A percentile compares a stretch with the other conserved stretches of the same genome.
Conservation (phyloP, 352 stramenopile species). For the Globisporangium nagaii region DNA sequence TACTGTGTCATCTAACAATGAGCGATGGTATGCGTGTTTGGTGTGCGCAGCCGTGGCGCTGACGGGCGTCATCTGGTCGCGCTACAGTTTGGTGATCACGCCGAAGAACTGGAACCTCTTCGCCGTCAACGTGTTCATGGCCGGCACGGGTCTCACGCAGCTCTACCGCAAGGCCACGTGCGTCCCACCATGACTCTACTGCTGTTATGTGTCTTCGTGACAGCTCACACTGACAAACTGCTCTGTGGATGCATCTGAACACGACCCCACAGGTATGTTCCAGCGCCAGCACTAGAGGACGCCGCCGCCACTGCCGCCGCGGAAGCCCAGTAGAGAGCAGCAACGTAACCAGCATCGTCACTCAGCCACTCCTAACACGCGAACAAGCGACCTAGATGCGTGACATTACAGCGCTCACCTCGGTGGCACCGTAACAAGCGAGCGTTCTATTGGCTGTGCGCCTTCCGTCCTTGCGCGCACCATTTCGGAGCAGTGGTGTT, state of each 20-base stretch:
- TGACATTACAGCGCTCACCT: no score
- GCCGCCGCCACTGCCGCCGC: conserved; percentile 1
- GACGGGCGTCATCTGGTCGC: conserved; percentile 88
- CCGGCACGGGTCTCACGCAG: conserved; percentile 75
- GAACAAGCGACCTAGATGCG: conserved; percentile 1
- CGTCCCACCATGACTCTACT: conserved; percentile 4
- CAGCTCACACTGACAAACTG: background rate
- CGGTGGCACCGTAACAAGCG: no score
- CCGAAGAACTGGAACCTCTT: conserved; percentile 91
- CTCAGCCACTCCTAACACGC: background rate
- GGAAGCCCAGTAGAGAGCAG: conserved; percentile 12
- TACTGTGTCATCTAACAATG: no score
- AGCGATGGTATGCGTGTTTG: background rate
- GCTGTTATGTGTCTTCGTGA: background rate
- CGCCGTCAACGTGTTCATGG: conserved; percentile 88
- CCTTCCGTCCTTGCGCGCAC: no score
- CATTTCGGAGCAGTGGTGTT: no score
- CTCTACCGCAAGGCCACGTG: conserved; percentile 78
- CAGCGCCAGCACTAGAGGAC: background rate
- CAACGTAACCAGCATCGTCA: background rate
- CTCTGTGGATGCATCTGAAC: no score
- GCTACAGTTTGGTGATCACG: conserved; percentile 86
- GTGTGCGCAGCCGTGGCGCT: conserved; percentile 43
- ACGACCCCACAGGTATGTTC: conserved; percentile 21
- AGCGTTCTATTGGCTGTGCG: no score